Evolutionary conservation across 805 yeast genomes (phyloP), one percentile per base, ranked within the genome.

Genomic region (Saturnispora halmiae): DNA sequence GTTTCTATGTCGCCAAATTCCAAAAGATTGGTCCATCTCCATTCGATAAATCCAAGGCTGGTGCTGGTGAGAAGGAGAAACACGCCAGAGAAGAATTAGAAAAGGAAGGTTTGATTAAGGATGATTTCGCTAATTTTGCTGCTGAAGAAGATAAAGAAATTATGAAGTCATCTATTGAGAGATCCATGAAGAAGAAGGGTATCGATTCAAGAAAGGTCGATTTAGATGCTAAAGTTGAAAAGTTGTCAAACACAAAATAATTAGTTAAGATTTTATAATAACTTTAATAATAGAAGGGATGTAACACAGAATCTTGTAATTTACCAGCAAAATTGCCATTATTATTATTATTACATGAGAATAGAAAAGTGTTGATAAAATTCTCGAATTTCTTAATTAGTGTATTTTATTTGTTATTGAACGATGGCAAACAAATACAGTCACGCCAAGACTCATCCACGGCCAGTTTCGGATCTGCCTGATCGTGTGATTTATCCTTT

Each of bases 1-100:
- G 99, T 19, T 92, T 92, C 73, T 92, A 68, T 62, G 98, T 92
- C 45, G 99, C 99, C 42, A 92, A 90, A 63, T 85, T 92, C 70
- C 77, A 84, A 67, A 92, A 92, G 73, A 77, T 75, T 48, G 94
- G 88, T 0, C 69, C 95, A 45, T 79, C 94, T 49, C 82, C 88
- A 35, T 83, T 81, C 53, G 95, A 84, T 63, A 77, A 76, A 41
- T 75, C 87, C 43, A 83, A 81, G 66, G 88, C 92, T 6, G 90
- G 92, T 51, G 94, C 95, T 18, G 73, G 73, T 56, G 95, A 85
- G 63, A 85, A 84, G 67, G 95, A 85, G 63, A 65, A 68, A 26
- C 61, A 72, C 44, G 92, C 94, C n/a, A 72, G 90, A 66, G 74
- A 80, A 35, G 95, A 84, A 63, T 83, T 79, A 43, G 59, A 49